Conservation (phyloP, 2,329 filamentous ascomycete species). For the Monosporascus sp. region DNA sequence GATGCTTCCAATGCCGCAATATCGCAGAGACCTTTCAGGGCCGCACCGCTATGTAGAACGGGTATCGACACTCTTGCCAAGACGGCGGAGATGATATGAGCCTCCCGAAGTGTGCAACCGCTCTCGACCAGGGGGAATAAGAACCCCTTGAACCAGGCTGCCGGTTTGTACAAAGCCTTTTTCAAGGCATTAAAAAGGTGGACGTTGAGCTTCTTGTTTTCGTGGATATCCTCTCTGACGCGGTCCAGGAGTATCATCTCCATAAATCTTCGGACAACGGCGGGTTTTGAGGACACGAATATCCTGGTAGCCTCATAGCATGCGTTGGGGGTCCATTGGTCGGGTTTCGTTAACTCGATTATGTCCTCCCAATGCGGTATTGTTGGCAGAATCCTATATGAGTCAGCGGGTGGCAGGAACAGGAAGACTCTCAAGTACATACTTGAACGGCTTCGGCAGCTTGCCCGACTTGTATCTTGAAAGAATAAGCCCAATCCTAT, state of each 20-base stretch:
- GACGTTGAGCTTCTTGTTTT: slow-evolving; percentile 91
- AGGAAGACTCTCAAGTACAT: neutral
- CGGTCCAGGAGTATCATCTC: slow-evolving; percentile 81
- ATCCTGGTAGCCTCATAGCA: slow-evolving; percentile 87
- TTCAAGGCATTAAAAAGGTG: slow-evolving; percentile 93
- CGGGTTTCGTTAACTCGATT: slow-evolving; percentile 75
- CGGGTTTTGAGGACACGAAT: slow-evolving; percentile 80
- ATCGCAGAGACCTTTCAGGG: slow-evolving; percentile 86
- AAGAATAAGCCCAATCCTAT: slow-evolving; percentile 76
- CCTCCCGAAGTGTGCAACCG: slow-evolving; percentile 86
- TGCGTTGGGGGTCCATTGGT: slow-evolving; percentile 67
- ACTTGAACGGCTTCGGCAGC: slow-evolving; percentile 92
- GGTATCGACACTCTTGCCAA: slow-evolving; percentile 81
- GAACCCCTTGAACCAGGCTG: slow-evolving; percentile 94
- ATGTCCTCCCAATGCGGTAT: slow-evolving; percentile 90
- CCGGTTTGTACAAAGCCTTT: slow-evolving; percentile 88
- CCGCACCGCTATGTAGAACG: slow-evolving; percentile 86
- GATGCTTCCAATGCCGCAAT: slow-evolving; percentile 88
- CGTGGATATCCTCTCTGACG: slow-evolving; percentile 89
- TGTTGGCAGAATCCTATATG: slow-evolving; percentile 65
- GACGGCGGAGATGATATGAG: slow-evolving; percentile 84
- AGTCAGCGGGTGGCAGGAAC: neutral
- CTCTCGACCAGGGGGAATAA: slow-evolving; percentile 83
- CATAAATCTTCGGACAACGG: slow-evolving; percentile 77
- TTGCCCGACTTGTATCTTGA: slow-evolving; percentile 95